phyloP scores from a whole-genome alignment of 176 grass and related monocot species.

The Lolium multiflorum region DNA sequence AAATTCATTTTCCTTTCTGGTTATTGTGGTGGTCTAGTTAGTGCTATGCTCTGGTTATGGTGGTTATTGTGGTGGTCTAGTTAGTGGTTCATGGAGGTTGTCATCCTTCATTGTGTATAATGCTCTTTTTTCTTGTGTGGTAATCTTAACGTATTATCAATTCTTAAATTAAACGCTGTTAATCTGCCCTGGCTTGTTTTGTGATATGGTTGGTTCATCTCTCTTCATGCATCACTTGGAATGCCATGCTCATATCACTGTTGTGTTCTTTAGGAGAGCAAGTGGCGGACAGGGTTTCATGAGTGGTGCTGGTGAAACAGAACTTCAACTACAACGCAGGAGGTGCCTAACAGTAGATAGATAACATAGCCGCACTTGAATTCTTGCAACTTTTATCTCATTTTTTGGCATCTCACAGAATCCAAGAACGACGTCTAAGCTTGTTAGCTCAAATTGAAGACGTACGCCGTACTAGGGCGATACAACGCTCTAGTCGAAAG shows the following conservation, averaged over 20 bases:
- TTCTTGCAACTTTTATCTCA: slow-evolving; percentile 36
- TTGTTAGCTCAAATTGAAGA: slow-evolving; percentile 88
- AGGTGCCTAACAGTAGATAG: slow-evolving; percentile 61
- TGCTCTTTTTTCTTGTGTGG: neutral
- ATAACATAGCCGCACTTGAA: slow-evolving; percentile 29
- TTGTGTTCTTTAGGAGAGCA: slow-evolving; percentile 75
- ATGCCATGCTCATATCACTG: slow-evolving; percentile 19
- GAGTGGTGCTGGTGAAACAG: slow-evolving; percentile 98
- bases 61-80: slow-evolving; percentile 8
- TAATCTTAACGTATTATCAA: slow-evolving; percentile 5
- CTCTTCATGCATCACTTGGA: neutral
- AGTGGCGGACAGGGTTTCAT: slow-evolving; percentile 88
- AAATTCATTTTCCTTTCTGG: slow-evolving; percentile 4
- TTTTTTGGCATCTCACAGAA: slow-evolving; percentile 56
- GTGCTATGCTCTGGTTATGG: neutral
- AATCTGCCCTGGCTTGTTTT: neutral
- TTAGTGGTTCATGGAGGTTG: slow-evolving; percentile 6
- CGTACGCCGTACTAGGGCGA: slow-evolving; percentile 74
- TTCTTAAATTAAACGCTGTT: slow-evolving; percentile 14
- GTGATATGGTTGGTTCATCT: neutral
- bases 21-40: slow-evolving; percentile 11
- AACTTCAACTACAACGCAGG: slow-evolving; percentile 96
- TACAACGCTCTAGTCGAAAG: slow-evolving; percentile 84
- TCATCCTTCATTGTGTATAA: neutral
- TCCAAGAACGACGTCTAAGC: slow-evolving; percentile 69